phyloP scores from a whole-genome alignment of 495 filamentous ascomycete species.

The Podospora tetraspora region DNA sequence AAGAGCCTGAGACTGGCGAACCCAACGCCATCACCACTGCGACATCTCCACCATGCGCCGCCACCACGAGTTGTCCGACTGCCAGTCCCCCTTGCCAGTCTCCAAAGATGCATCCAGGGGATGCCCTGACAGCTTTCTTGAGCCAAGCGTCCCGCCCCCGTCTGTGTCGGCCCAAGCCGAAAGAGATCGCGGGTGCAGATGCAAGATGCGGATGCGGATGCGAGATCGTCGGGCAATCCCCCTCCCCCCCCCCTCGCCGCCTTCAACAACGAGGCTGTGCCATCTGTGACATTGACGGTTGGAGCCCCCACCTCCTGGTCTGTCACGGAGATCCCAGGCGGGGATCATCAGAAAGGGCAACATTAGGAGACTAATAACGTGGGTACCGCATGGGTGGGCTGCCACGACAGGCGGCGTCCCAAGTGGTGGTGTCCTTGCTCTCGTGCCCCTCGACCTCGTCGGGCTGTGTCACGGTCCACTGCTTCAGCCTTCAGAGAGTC shows the following conservation, averaged over 20 bases:
- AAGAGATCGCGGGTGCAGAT: not conserved
- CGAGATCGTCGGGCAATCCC: not conserved
- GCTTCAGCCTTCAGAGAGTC: conserved; percentile 10
- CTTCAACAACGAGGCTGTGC: conserved; percentile 6
- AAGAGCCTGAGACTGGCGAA: not conserved
- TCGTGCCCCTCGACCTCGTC: not conserved
- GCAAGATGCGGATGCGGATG: conserved; percentile 2
- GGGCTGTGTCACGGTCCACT: not conserved
- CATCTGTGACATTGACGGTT: conserved; percentile 1
- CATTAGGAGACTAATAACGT: conserved; percentile 16
- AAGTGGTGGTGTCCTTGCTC: not conserved
- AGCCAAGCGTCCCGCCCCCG: not conserved
- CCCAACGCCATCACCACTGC: not conserved
- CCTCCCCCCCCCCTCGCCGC: not conserved
- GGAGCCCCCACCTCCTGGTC: conserved; percentile 1
- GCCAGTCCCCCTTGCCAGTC: not conserved
- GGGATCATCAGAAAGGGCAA: conserved; percentile 13
- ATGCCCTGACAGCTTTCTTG: not conserved
- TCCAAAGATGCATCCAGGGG: not conserved
- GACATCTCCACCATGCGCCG: not conserved
- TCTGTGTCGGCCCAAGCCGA: conserved; percentile 4
- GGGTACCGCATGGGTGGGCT: conserved; percentile 10
- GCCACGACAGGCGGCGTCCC: conserved; percentile 8
- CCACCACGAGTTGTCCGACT: not conserved
- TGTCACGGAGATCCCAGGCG: not conserved